Percentiles rank a stretch among this genome's conserved stretches.
These are phyloP conservation scores for Neoboletus subvelutipes DNA, from an alignment of 768 basidiomycete species.

Conservation along the genomic window DNA sequence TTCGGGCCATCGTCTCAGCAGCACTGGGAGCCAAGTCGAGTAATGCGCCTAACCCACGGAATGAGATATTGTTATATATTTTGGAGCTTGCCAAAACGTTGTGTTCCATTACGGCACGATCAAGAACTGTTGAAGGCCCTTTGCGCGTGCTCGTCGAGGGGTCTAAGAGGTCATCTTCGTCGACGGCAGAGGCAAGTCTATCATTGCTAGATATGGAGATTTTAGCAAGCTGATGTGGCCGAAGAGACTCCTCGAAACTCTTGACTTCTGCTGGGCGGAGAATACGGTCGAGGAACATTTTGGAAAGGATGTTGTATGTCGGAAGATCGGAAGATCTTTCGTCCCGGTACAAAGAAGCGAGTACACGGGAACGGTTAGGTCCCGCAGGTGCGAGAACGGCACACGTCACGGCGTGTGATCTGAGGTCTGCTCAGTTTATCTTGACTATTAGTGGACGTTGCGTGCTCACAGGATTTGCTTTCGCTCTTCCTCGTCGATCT, in stretches of 20 bases:
- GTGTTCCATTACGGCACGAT: constrained; percentile 98
- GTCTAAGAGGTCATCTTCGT: constrained; percentile 54
- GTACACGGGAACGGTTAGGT: constrained; percentile 89
- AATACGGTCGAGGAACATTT: constrained; percentile 99
- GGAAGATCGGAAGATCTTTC: constrained; percentile 81
- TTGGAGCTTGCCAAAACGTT: constrained; percentile 95
- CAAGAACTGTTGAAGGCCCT: constrained; percentile 93
- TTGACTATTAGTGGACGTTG: neutral
- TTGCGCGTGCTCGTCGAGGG: constrained; percentile 71
- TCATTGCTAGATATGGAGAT: constrained; percentile 84
- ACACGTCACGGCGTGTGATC: constrained; percentile 90
- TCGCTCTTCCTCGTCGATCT: constrained; percentile 93
- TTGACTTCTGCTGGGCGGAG: constrained; percentile 86
- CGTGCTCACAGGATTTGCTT: constrained; percentile 79
- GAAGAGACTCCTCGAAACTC: constrained; percentile 83
- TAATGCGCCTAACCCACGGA: constrained; percentile 86
- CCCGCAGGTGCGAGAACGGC: constrained; percentile 97
- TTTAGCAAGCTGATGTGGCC: constrained; percentile 92
- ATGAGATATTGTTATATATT: constrained; percentile 97
- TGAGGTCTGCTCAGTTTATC: constrained; percentile 32
- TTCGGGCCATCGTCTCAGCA: constrained; percentile 95
- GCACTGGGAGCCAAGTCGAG: constrained; percentile 88
- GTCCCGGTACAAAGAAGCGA: constrained; percentile 92
- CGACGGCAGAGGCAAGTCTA: constrained; percentile 65
- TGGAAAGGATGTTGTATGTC: constrained; percentile 87